phyloP scores from a whole-genome alignment of 2,329 filamentous ascomycete genomes.

The Beauveria caledonica region DNA sequence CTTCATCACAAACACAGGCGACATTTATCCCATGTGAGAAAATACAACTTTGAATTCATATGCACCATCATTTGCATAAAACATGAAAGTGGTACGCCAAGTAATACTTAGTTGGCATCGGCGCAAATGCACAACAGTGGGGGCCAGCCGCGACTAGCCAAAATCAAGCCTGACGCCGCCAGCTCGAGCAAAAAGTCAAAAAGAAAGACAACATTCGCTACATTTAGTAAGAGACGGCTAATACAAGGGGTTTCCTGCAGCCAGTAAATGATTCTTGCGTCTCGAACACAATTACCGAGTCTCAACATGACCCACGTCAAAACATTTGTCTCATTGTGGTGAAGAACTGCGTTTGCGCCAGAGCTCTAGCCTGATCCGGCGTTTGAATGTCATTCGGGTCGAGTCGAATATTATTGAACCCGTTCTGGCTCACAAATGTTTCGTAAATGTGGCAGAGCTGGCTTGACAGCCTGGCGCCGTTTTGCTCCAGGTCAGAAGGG shows the following conservation, averaged over 20 bases:
- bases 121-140: too few relatives aligned
- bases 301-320: background rate
- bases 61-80: conserved; percentile 19
- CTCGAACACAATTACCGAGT: background rate
- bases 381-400: background rate
- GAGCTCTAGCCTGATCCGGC: background rate
- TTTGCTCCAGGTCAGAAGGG: background rate
- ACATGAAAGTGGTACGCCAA: too few relatives aligned
- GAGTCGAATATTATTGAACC: background rate
- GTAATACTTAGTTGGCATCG: too few relatives aligned
- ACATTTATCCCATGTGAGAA: background rate
- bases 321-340: conserved; percentile 3
- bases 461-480: background rate
- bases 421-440: background rate
- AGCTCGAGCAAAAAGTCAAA: background rate
- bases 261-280: too few relatives aligned
- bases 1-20: background rate
- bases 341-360: background rate
- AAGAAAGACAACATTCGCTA: background rate
- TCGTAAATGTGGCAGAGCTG: conserved; percentile 1
- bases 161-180: too few relatives aligned
- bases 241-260: background rate
- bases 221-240: background rate
- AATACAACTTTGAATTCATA: conserved; percentile 27
- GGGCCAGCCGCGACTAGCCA: too few relatives aligned